Evolutionary conservation across 2,329 filamentous ascomycete species (phyloP), one percentile per base, ranked within the genome.

Genomic region (Fusarium nisikadoi): DNA sequence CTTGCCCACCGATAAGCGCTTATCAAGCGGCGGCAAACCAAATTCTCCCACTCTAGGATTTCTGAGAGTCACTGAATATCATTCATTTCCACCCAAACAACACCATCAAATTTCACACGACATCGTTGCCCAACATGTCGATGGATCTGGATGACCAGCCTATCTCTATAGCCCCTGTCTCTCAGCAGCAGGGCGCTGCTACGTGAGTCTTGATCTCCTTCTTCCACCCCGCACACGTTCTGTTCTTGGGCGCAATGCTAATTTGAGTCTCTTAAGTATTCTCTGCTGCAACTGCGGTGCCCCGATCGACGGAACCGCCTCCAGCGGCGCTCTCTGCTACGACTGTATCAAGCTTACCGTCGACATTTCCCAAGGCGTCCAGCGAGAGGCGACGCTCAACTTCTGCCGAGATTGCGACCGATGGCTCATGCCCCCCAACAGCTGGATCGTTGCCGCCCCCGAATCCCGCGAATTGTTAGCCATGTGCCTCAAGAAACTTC

Each of bases 271-370:
- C 19, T 54, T 23, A 55, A 83, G 81, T 53, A 97, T 98, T 80
- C 92, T 99, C 65, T 99, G 96, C 84, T 97, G 94, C 86, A 97
- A 98, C 87, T 99, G 96, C 83, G 96, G 95, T 79, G 94, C 94
- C 68, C 92, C 95, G 42, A 97, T 99, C 78, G 95, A 98, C 83
- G 96, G 96, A 82, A 97, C 94, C 23, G 90, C 91, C 19, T 88
- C 93, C 31, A 91, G 93, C 58, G 94, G 94, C 70, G 95, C 96
- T 43, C 91, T 98, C 63, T 99, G 96, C 85, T 94, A 94, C 82
- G 95, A 98, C 86, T 98, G 96, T 83, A 91, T 98, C 80, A 97
- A 97, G 82, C 89, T 97, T 76, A 97, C 94, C 53, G 90, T 97
- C 83, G 96, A 99, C 83, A 95, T 98, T 75, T 97, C 95, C 31